A percentile compares a stretch with the other conserved stretches of the same genome.
phyloP scores from a whole-genome alignment of 2,329 filamentous ascomycete genomes.

The Phaeoacremonium minimum region DNA sequence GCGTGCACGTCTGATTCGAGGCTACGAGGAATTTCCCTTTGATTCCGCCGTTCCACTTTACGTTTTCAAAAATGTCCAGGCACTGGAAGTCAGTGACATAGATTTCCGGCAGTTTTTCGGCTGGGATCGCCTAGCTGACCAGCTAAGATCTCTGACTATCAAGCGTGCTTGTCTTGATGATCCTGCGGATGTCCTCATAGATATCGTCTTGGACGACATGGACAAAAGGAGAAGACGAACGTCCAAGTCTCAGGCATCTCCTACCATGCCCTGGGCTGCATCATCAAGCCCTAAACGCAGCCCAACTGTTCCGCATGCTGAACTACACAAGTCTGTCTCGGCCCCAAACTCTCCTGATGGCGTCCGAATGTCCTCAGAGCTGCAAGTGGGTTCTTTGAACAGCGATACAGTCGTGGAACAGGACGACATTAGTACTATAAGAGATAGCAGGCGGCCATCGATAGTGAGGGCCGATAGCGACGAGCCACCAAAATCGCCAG shows the following conservation, averaged over 20 bases:
- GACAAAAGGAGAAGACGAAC: slow-evolving; percentile 86
- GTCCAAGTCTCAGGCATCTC: slow-evolving; percentile 79
- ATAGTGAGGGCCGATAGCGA: slow-evolving; percentile 43
- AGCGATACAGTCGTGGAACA: slow-evolving; percentile 46
- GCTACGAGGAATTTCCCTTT: slow-evolving; percentile 97
- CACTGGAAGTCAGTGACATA: slow-evolving; percentile 89
- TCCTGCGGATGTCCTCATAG: slow-evolving; percentile 81
- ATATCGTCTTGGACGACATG: slow-evolving; percentile 95
- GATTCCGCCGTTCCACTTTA: slow-evolving; percentile 96
- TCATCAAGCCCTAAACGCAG: slow-evolving; percentile 55
- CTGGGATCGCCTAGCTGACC: slow-evolving; percentile 91
- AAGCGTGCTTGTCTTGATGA: slow-evolving; percentile 87
- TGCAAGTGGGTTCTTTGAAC: slow-evolving; percentile 56
- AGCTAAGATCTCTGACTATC: slow-evolving; percentile 82
- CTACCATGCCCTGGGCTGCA: slow-evolving; percentile 65
- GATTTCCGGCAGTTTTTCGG: slow-evolving; percentile 97
- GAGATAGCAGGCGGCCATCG: slow-evolving; percentile 35
- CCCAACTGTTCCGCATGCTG: slow-evolving; percentile 59
- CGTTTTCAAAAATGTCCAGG: slow-evolving; percentile 94
- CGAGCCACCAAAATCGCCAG: slow-evolving; percentile 33
- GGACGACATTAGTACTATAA: slow-evolving; percentile 22
- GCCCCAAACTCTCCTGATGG: slow-evolving; percentile 60
- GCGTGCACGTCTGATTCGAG: slow-evolving; percentile 81
- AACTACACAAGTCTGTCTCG: slow-evolving; percentile 63
- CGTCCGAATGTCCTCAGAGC: slow-evolving; percentile 39